Evolutionary conservation across 306 rosid species (phyloP).

Genomic region (Cicer arietinum): DNA sequence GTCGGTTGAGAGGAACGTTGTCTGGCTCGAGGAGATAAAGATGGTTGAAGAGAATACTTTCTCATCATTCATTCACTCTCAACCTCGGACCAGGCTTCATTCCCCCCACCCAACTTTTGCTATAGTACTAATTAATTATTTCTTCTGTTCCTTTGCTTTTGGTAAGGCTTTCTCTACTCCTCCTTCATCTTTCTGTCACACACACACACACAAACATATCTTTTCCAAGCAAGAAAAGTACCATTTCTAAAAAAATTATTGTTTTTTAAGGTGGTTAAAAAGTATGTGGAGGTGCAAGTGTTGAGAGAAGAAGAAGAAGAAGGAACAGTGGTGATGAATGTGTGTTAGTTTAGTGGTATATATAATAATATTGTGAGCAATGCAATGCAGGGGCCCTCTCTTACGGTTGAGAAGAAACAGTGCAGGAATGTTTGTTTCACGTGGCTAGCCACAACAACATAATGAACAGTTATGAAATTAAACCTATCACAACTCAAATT

Average conservation of each 20-base stretch:
- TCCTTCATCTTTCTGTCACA: slow-evolving; percentile 6
- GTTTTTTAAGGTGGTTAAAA: no score
- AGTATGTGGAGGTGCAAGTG: no score
- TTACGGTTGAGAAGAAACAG: no score
- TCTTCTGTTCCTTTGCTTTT: not conserved
- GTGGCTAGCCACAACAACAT: slow-evolving; percentile 43
- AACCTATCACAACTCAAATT: slow-evolving; percentile 45
- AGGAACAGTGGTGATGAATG: no score
- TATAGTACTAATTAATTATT: not conserved
- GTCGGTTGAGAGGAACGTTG: slow-evolving; percentile 78
- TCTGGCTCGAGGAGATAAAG: slow-evolving; percentile 68
- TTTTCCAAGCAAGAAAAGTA: no score
- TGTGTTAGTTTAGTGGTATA: no score
- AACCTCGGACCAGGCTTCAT: slow-evolving; percentile 94
- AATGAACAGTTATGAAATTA: slow-evolving; percentile 26
- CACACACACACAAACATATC: no score
- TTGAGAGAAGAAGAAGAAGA: no score
- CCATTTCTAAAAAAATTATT: no score
- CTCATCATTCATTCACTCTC: slow-evolving; percentile 1
- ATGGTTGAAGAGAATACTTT: not conserved
- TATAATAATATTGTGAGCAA: no score
- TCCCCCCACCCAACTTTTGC: slow-evolving; percentile 66
- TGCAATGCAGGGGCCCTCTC: no score
- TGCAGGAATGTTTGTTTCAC: slow-evolving; percentile 49
- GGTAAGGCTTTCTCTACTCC: slow-evolving; percentile 46